phyloP scores from a whole-genome alignment of 768 basidiomycete species.

The Clitopilus hobsonii region DNA sequence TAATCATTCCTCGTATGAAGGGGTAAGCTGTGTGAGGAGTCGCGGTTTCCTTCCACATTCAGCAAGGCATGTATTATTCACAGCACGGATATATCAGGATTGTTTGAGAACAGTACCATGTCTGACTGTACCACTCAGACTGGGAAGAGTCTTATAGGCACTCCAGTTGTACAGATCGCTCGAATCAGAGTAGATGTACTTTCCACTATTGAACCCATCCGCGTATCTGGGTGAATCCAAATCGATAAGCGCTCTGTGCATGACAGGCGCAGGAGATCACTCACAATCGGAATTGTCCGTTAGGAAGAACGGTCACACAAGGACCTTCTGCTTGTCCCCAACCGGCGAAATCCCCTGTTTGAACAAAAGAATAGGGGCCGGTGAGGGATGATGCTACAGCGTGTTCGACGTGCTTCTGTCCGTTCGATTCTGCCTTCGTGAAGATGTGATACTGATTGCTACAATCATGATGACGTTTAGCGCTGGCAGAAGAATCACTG shows the following conservation, averaged over 20 bases:
- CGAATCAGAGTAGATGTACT: conserved; percentile 31
- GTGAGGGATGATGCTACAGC: conserved; percentile 26
- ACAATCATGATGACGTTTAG: neutral
- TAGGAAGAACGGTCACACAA: conserved; percentile 24
- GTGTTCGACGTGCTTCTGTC: conserved; percentile 26
- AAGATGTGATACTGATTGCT: conserved; percentile 30
- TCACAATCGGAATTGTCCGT: conserved; percentile 26
- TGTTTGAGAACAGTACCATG: conserved; percentile 30
- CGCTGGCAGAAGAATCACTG: neutral
- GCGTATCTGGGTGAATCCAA: conserved; percentile 20
- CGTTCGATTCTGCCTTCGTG: conserved; percentile 27
- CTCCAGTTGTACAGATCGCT: conserved; percentile 28
- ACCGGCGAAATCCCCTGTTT: conserved; percentile 28
- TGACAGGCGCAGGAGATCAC: conserved; percentile 5
- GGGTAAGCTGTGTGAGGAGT: too few relatives aligned
- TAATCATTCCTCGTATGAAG: too few relatives aligned
- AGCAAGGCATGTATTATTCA: too few relatives aligned
- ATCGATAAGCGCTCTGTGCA: too few relatives aligned
- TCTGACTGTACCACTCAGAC: conserved; percentile 23
- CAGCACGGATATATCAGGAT: too few relatives aligned
- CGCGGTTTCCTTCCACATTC: too few relatives aligned
- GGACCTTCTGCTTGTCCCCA: conserved; percentile 31
- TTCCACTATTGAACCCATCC: conserved; percentile 27
- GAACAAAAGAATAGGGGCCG: conserved; percentile 28
- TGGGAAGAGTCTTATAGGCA: conserved; percentile 21